Conservation (phyloP, 306 rosid species). For the Cajanus cajan region DNA sequence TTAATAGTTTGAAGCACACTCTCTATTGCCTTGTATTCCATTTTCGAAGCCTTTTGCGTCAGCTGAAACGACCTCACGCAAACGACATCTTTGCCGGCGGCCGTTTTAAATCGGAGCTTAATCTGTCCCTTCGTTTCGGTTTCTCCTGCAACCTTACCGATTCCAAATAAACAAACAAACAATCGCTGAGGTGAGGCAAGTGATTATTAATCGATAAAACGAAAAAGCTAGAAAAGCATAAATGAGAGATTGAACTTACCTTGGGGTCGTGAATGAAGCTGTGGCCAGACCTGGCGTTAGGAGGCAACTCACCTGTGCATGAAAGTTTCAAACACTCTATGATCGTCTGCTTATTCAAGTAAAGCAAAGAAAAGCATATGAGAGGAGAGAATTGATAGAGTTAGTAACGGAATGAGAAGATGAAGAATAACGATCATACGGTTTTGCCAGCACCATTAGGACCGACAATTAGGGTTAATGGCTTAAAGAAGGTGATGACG, state of each 20-base stretch:
- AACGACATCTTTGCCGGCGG: conserved; percentile 84
- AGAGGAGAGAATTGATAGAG: no score
- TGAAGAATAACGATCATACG: not conserved
- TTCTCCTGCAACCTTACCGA: conserved; percentile 76
- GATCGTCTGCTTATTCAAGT: conserved; percentile 41
- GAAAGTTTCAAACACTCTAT: conserved; percentile 97
- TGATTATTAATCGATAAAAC: not conserved
- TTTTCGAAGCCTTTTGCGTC: conserved; percentile 89
- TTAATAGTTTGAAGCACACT: conserved; percentile 95
- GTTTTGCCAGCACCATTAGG: conserved; percentile 98
- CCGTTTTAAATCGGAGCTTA: conserved; percentile 89
- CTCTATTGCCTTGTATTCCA: conserved; percentile 96
- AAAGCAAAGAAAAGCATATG: no score
- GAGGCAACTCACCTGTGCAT: conserved; percentile 95
- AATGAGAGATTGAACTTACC: conserved; percentile 26
- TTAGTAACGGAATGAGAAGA: not conserved
- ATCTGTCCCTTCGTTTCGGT: conserved; percentile 97
- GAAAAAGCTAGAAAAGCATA: no score
- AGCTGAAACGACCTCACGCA: conserved; percentile 93
- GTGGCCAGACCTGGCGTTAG: conserved; percentile 95
- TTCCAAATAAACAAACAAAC: not conserved
- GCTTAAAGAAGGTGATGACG: conserved; percentile 95
- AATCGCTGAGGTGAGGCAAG: not conserved
- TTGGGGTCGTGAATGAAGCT: conserved; percentile 98
- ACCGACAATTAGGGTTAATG: conserved; percentile 94